Percentiles rank a stretch among this genome's conserved stretches.
phyloP scores from a whole-genome alignment of 176 grass and related monocot species.

The Hordeum vulgare region MorexV3_pseudomolecules_assembly NC_058518.1:32929361-32929860 shows the following conservation, averaged over 20 bases:
- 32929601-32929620: background rate
- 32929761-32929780: too few relatives aligned
- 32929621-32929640: background rate
- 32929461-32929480: background rate
- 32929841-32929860: too few relatives aligned
- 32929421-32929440: background rate
- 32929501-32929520: background rate
- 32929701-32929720: too few relatives aligned
- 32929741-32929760: too few relatives aligned
- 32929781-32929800: too few relatives aligned
- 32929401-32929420: background rate
- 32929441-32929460: background rate
- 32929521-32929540: background rate
- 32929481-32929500: background rate
- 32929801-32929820: too few relatives aligned
- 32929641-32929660: background rate
- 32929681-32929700: too few relatives aligned
- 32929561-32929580: background rate
- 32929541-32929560: background rate
- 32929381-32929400: background rate
- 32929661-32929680: too few relatives aligned
- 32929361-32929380: constrained; percentile 34
- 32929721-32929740: too few relatives aligned
- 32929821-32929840: too few relatives aligned
- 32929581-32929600: background rate